Percentiles rank a stretch among this genome's conserved stretches.
Conservation (phyloP, 805 yeast genomes). For the Barnettozyma populi region DNA sequence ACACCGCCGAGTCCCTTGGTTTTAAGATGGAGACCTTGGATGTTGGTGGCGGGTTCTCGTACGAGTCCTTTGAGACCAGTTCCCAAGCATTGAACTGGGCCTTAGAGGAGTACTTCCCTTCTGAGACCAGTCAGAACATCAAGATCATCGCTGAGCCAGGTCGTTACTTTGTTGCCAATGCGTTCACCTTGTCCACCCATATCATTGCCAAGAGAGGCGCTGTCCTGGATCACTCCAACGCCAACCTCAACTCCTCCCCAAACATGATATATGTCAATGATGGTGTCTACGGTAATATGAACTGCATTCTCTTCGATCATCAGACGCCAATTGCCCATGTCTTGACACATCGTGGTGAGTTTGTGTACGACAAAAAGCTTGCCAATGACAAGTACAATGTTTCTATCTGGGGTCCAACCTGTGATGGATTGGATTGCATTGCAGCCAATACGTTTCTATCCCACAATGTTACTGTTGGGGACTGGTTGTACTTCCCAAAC, state of each 20-base stretch:
- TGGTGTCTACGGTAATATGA: constrained; percentile 93
- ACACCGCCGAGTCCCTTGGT: constrained; percentile 44
- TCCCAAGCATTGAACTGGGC: constrained; percentile 52
- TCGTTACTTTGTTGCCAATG: constrained; percentile 77
- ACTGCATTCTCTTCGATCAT: constrained; percentile 90
- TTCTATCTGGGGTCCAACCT: constrained; percentile 97
- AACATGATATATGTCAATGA: constrained; percentile 87
- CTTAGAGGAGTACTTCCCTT: constrained; percentile 57
- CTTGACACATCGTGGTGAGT: constrained; percentile 48
- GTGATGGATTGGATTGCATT: constrained; percentile 93
- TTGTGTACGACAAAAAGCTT: constrained; percentile 32
- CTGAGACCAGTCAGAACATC: constrained; percentile 24
- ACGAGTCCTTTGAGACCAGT: constrained; percentile 52
- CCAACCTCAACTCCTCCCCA: constrained; percentile 26
- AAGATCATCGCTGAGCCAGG: constrained; percentile 90
- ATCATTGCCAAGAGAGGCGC: constrained; percentile 78
- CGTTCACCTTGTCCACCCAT: constrained; percentile 79
- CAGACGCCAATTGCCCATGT: constrained; percentile 71
- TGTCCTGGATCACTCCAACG: constrained; percentile 23
- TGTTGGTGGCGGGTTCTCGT: constrained; percentile 90
- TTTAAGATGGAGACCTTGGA: constrained; percentile 56
- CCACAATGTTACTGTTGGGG: constrained; percentile 69
- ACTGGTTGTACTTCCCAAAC: constrained; percentile 82
- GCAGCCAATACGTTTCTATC: constrained; percentile 46
- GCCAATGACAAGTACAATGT: constrained; percentile 31